Percentiles rank a stretch among this genome's conserved stretches.
Evolutionary conservation across 495 filamentous ascomycete species (phyloP).

Genomic region (Xylaria nigripes): DNA sequence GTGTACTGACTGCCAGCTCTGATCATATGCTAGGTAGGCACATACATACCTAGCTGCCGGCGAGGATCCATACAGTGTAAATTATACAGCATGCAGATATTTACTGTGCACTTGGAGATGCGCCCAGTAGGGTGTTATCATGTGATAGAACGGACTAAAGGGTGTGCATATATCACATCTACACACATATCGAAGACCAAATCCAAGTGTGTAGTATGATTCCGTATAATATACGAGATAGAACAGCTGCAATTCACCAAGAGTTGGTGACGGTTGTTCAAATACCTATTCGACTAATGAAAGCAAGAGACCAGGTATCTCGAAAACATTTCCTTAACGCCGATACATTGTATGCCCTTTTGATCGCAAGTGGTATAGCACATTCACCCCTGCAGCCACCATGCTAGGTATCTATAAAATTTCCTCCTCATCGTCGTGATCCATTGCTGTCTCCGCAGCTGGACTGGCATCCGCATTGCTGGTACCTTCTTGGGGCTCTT

Average conservation of each 20-base stretch:
- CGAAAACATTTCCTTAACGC: conserved; percentile 7
- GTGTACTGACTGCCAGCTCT: no score
- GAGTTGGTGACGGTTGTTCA: neutral
- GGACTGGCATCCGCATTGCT: neutral
- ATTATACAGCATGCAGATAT: no score
- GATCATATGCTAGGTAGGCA: no score
- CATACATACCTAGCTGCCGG: no score
- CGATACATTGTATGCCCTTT: conserved; percentile 8
- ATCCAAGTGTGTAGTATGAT: no score
- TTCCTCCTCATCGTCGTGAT: conserved; percentile 18
- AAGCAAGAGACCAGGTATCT: neutral
- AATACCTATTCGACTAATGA: neutral
- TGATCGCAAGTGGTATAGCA: neutral
- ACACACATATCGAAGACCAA: no score
- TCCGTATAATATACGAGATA: no score
- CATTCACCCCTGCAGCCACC: neutral
- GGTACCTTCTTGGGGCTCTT: conserved; percentile 3
- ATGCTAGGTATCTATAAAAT: conserved; percentile 14
- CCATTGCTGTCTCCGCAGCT: conserved; percentile 9
- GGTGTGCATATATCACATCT: no score
- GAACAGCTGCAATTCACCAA: neutral
- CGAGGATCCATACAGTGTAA: neutral
- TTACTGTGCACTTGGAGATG: no score
- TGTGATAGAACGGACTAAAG: no score
- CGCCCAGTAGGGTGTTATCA: no score